phyloP scores from a whole-genome alignment of 1,284 basidiomycete species.

The Agaricales sp. region DNA sequence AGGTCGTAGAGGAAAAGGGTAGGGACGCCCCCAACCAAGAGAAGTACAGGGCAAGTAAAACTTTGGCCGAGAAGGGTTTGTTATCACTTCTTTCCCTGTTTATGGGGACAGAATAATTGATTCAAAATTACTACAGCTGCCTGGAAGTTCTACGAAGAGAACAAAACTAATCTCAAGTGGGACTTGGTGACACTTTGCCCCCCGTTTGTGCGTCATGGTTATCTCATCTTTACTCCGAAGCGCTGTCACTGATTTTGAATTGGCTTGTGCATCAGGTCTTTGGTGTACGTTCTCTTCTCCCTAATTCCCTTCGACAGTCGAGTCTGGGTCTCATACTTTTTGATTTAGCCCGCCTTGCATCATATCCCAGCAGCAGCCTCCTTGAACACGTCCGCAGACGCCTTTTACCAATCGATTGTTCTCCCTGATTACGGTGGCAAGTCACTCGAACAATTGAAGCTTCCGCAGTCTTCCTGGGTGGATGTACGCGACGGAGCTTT shows the following conservation, averaged over 20 bases:
- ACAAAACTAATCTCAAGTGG: conserved; percentile 38
- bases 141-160: conserved; percentile 47
- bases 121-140: conserved; percentile 21
- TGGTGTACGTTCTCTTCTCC: conserved; percentile 17
- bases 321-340: conserved; percentile 1
- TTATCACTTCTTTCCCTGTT: neutral
- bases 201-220: conserved; percentile 31
- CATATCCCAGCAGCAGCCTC: conserved; percentile 30
- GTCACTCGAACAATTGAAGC: conserved; percentile 19
- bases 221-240: neutral
- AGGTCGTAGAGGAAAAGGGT: conserved; percentile 44
- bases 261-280: conserved; percentile 16
- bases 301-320: conserved; percentile 3
- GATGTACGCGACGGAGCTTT: conserved; percentile 55
- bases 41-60: conserved; percentile 57
- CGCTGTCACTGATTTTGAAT: no score
- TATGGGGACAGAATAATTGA: neutral
- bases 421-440: conserved; percentile 9
- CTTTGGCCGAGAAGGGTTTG: conserved; percentile 53
- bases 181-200: conserved; percentile 49
- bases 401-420: conserved; percentile 24
- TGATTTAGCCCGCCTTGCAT: conserved; percentile 34
- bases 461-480: conserved; percentile 29
- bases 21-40: conserved; percentile 26
- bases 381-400: conserved; percentile 39